Evolutionary conservation across 257 asterid genomes (phyloP), one percentile per base, ranked within the genome.

Genomic region (Thymus quinquecostatus): DNA sequence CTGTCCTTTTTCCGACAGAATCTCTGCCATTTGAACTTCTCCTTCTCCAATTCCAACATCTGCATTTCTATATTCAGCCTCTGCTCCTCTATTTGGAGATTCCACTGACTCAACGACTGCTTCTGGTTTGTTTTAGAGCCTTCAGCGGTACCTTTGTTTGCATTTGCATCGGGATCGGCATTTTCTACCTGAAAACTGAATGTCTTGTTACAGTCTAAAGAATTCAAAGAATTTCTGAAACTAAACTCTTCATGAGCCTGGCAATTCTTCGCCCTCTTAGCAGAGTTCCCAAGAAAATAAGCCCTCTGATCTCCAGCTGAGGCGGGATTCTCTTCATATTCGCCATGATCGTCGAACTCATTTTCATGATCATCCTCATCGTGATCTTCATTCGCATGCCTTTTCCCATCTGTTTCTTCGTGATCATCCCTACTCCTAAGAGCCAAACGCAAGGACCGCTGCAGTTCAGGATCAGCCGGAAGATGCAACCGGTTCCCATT

Each of bases 391-490:
- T 80, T 82, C 4, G 65, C 65, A 44, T 78, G 81, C 69, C 80
- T 71, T 57, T 78, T 86, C 56, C 49, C 27, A 36, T 74, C 79
- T 53, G 50, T 72, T 2, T 84, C 87, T 33, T 91, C 88, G 6
- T 81, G 78, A 56, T 86, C 92, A 40, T 89, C 90, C 68, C 89
- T 65, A 71, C 83, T 83, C 75, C 84, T 77, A 32, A 89, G 92
- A 68, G 96, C 96, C 80, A 88, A 64, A 4, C 82, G 81, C 78
- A 91, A 59, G 0, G 96, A 86, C 1, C 68, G 89, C 72, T 89
- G 96, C 82, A 91, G 58, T 29, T 89, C 92, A 1, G 86, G 95
- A 62, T 91, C 96, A 0, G 86, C 86, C 0, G 97, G 96, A 48
- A 91, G 83, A 75, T 89, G 92, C 77, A 91, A 74, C 7, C 93